Percentiles rank a stretch among this genome's conserved stretches.
These are phyloP conservation scores for Neoconidiobolus thromboides DNA, from an alignment of 371 early-diverging fungal genomes.

Conservation along the genomic window DNA sequence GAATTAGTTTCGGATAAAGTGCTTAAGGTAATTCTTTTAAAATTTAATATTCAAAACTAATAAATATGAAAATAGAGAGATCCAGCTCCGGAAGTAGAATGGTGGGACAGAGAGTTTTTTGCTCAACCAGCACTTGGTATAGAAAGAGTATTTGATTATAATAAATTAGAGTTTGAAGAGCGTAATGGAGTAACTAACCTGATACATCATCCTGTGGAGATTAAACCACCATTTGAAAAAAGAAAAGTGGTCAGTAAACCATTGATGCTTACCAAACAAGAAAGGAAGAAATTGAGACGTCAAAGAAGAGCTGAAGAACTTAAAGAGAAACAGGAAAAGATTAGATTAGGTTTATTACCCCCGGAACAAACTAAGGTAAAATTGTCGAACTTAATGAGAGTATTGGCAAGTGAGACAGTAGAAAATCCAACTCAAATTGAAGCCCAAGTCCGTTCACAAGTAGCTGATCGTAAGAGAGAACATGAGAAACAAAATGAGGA, in stretches of 20 bases:
- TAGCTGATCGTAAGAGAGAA: conserved; percentile 55
- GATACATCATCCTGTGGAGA: conserved; percentile 84
- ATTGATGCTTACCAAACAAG: conserved; percentile 71
- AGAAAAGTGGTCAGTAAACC: conserved; percentile 42
- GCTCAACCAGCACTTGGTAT: neutral
- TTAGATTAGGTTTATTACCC: conserved; percentile 77
- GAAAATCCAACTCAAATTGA: conserved; percentile 88
- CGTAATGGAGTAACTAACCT: conserved; percentile 52
- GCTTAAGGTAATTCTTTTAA: conserved; percentile 33
- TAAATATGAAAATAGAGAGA: conserved; percentile 21
- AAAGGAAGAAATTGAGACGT: conserved; percentile 78
- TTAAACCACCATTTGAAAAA: conserved; percentile 39
- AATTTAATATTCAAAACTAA: conserved; percentile 1
- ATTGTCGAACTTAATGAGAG: conserved; percentile 83
- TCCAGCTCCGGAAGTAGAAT: conserved; percentile 68
- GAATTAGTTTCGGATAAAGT: conserved; percentile 46
- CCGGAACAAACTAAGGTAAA: conserved; percentile 85
- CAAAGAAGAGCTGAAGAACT: conserved; percentile 68
- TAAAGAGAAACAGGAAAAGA: conserved; percentile 87
- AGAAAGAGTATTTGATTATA: conserved; percentile 8
- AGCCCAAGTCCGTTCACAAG: conserved; percentile 67
- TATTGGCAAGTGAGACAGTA: conserved; percentile 75
- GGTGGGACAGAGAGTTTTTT: conserved; percentile 65
- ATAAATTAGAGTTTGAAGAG: conserved; percentile 19
- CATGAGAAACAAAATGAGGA: conserved; percentile 67